phyloP scores from a whole-genome alignment of 495 filamentous ascomycete genomes.

The Aspergillus bertholletiae region DNA sequence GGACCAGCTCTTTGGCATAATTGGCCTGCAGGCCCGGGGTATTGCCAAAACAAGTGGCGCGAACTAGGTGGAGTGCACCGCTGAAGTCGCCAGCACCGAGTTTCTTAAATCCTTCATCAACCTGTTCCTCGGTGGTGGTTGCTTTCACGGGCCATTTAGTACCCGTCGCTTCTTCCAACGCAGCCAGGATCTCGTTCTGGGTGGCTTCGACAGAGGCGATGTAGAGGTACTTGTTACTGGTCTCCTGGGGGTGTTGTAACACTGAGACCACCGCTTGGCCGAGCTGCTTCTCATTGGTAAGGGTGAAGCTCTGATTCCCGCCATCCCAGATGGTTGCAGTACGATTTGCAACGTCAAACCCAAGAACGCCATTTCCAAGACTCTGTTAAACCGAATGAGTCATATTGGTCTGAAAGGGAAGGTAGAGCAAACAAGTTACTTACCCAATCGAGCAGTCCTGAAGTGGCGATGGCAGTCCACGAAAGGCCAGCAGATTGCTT shows the following conservation, averaged over 20 bases:
- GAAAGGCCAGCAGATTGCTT: constrained; percentile 37
- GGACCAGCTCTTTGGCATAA: constrained; percentile 22
- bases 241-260: constrained; percentile 35
- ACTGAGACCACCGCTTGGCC: constrained; percentile 35
- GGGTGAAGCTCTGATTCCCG: constrained; percentile 32
- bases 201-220: constrained; percentile 40
- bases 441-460: constrained; percentile 52
- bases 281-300: constrained; percentile 39
- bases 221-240: constrained; percentile 46
- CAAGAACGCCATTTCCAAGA: constrained; percentile 40
- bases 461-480: constrained; percentile 48
- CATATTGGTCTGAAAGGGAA: not conserved
- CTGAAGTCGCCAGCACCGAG: constrained; percentile 34
- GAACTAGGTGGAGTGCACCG: constrained; percentile 25
- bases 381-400: constrained; percentile 17
- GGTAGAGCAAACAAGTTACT: not conserved
- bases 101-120: constrained; percentile 24
- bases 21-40: constrained; percentile 23
- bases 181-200: constrained; percentile 43
- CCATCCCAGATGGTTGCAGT: constrained; percentile 45
- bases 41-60: constrained; percentile 24
- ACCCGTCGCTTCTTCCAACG: constrained; percentile 40
- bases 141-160: constrained; percentile 36
- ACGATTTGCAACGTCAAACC: constrained; percentile 35
- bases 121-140: constrained; percentile 25